Evolutionary conservation across 495 filamentous ascomycete species (phyloP), one percentile per base, ranked within the genome.

Genomic region (Margaritispora aquatica): DNA sequence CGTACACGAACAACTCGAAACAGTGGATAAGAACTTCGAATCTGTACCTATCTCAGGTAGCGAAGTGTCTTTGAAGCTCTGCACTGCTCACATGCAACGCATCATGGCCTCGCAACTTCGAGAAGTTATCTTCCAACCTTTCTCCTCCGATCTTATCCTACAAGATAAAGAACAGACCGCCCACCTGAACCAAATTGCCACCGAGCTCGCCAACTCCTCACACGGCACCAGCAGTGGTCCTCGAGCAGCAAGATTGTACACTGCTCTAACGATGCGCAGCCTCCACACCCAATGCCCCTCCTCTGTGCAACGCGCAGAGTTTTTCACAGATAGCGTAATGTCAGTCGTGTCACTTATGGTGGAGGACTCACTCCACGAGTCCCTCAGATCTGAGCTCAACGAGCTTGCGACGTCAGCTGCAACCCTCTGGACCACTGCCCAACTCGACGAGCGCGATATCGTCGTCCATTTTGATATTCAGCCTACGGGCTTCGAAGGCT

Each of bases 121-220:
- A 24, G 41, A 26, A 29, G 53, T 52, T 7, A 17, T 59, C 10
- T 59, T 23, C 47, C 57, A 59, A 36, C 57, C 57, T 24, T 59
- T 59, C 27, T 34, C 57, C 2, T 59, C 57, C 41, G 57, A 59
- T 11, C 36, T 24, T 2, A 51, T 47, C 21, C n/a, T 59, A 9
- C 9, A 22, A 52, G 20, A 41, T 5, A 26, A 9, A 52, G 17
- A 52, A n/a, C 3, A 34, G 10, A 7, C 19, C 23, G 2, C 19
- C 9, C 26, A 52, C 13, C 48, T 59, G n/a, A 53, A 52, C 20
- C 24, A 38, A 52, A 52, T 52, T 8, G 51, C 22, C 29, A 10
- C 22, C 7, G 8, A 27, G 15, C 47, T 59, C 11, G 47, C 47
- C 10, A 53, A 31, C 7, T 31, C 22, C n/a, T 19, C 9, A 7